Conservation (phyloP, 2,329 filamentous ascomycete genomes). For the Claviceps fusiformis region DNA sequence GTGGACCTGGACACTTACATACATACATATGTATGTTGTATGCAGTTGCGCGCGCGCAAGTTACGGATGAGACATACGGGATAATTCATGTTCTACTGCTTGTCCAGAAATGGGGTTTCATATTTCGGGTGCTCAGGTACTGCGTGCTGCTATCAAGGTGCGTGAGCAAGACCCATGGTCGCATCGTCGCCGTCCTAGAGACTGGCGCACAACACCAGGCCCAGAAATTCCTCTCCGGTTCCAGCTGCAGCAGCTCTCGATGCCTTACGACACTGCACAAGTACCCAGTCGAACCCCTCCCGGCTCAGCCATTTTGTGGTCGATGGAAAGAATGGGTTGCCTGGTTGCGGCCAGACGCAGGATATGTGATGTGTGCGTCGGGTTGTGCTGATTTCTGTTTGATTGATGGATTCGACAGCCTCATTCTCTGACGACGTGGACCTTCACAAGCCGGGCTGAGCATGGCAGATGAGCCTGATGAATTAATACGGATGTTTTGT, state of each 20-base stretch:
- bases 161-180: background rate
- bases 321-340: background rate
- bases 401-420: background rate
- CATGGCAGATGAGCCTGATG: background rate
- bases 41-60: too few species aligned
- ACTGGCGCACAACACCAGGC: background rate
- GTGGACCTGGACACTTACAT: too few species aligned
- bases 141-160: background rate
- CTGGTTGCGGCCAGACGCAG: background rate
- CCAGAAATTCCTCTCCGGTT: constrained; percentile 2
- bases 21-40: too few species aligned
- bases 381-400: too few species aligned
- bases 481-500: background rate
- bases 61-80: background rate
- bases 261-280: constrained; percentile 5
- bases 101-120: too few species aligned
- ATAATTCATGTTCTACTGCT: background rate
- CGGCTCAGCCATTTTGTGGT: background rate
- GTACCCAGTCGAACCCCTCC: constrained; percentile 5
- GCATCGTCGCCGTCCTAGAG: background rate
- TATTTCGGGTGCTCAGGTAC: background rate
- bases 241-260: constrained; percentile 7
- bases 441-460: too few species aligned
- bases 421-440: background rate
- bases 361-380: background rate